Percentiles rank a stretch among this genome's conserved stretches.
Evolutionary conservation across 1,284 basidiomycete species (phyloP).

Genomic region (Apiotrichum laibachii): DNA sequence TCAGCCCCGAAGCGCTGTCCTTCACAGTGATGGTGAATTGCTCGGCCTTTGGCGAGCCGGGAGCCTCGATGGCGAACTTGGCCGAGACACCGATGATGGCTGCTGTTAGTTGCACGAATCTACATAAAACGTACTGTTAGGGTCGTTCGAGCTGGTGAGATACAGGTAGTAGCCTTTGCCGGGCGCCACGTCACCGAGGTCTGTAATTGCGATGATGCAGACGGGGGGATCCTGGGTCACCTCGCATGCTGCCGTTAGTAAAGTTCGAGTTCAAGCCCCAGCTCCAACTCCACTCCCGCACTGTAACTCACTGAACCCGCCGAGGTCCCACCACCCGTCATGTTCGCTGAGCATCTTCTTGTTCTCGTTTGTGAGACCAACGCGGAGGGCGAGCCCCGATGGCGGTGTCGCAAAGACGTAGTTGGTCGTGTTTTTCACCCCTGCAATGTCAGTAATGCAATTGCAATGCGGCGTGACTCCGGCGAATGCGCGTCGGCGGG

Average conservation of each 20-base stretch:
- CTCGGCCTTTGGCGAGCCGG: neutral
- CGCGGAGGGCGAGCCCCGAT: neutral
- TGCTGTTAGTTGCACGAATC: neutral
- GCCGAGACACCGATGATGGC: slow-evolving; percentile 1
- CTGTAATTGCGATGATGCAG: neutral
- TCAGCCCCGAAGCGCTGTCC: neutral
- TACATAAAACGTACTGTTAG: neutral
- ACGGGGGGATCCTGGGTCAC: neutral
- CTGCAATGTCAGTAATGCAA: neutral
- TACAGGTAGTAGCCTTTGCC: neutral
- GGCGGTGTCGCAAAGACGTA: slow-evolving; percentile 1
- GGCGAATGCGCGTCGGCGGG: no score
- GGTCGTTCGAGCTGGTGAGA: neutral
- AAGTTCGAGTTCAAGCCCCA: neutral
- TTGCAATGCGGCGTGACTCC: neutral
- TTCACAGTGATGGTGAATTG: neutral
- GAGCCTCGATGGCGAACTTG: neutral
- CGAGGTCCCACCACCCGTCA: neutral
- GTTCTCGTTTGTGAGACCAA: neutral
- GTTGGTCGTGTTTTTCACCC: neutral
- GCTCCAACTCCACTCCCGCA: neutral
- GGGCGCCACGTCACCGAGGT: neutral
- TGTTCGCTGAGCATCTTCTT: neutral
- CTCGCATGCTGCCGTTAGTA: neutral
- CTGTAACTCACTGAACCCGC: neutral